Evolutionary conservation across 768 basidiomycete genomes (phyloP).

Genomic region (Mycena olivaceomarginata): DNA sequence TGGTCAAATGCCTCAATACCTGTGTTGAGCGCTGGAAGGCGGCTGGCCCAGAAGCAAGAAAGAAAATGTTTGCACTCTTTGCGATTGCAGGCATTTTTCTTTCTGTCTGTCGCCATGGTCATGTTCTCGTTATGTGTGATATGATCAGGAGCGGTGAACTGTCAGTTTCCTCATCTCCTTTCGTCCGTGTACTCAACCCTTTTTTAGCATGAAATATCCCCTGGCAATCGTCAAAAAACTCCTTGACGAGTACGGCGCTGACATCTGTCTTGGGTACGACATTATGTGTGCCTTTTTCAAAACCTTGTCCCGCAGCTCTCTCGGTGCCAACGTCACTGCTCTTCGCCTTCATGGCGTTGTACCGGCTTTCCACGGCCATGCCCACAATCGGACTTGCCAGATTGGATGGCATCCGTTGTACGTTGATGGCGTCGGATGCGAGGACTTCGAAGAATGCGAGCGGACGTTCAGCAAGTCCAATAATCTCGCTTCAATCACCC

Average conservation of each 20-base stretch:
- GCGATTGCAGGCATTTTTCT: background rate
- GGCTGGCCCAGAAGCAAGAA: background rate
- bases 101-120: too few relatives aligned
- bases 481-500: background rate
- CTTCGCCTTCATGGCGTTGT: background rate
- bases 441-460: too few relatives aligned
- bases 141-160: conserved; percentile 1
- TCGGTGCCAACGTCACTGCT: background rate
- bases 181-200: background rate
- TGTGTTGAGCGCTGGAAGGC: conserved; percentile 9
- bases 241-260: background rate
- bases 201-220: conserved; percentile 3
- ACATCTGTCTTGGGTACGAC: too few relatives aligned
- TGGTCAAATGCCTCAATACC: background rate
- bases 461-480: background rate
- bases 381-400: too few relatives aligned
- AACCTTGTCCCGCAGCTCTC: conserved; percentile 2
- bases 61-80: conserved; percentile 9
- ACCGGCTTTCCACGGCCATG: background rate
- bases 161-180: background rate
- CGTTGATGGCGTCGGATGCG: too few relatives aligned
- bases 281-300: conserved; percentile 2
- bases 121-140: too few relatives aligned
- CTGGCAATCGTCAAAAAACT: background rate
- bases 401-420: too few relatives aligned